A percentile compares a stretch with the other conserved stretches of the same genome.
phyloP scores from a whole-genome alignment of 345 rosid species.

The Euphorbia peplus region DNA sequence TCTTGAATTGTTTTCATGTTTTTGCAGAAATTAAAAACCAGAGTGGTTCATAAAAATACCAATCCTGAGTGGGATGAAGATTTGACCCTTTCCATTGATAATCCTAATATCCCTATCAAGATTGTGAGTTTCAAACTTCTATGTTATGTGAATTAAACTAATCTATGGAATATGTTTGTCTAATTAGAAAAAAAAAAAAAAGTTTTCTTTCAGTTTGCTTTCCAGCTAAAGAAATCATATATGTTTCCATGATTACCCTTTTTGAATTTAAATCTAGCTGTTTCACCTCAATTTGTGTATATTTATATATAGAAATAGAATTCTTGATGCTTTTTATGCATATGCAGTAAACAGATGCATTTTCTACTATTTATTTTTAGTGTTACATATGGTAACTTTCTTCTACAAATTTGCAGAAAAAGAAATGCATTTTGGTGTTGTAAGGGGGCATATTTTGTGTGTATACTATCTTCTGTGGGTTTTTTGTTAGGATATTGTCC shows the following conservation, averaged over 20 bases:
- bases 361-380: no score
- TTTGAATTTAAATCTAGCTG: no score
- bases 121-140: constrained; percentile 44
- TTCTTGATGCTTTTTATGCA: no score
- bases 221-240: background rate
- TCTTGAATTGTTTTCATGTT: background rate
- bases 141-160: no score
- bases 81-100: constrained; percentile 61
- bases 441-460: background rate
- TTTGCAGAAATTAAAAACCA: constrained; percentile 75
- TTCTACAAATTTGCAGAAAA: background rate
- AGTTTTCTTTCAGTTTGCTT: background rate
- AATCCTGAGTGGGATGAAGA: constrained; percentile 90
- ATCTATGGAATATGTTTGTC: no score
- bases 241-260: no score
- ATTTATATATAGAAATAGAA: no score
- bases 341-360: no score
- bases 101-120: constrained; percentile 57
- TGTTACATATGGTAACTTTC: no score
- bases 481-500: no score
- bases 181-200: background rate
- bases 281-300: no score
- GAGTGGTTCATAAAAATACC: constrained; percentile 47
- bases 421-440: background rate
- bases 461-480: no score